A percentile compares a stretch with the other conserved stretches of the same genome.
phyloP scores from a whole-genome alignment of 371 early-diverging fungal genomes.

The Mortierella sp. region DNA sequence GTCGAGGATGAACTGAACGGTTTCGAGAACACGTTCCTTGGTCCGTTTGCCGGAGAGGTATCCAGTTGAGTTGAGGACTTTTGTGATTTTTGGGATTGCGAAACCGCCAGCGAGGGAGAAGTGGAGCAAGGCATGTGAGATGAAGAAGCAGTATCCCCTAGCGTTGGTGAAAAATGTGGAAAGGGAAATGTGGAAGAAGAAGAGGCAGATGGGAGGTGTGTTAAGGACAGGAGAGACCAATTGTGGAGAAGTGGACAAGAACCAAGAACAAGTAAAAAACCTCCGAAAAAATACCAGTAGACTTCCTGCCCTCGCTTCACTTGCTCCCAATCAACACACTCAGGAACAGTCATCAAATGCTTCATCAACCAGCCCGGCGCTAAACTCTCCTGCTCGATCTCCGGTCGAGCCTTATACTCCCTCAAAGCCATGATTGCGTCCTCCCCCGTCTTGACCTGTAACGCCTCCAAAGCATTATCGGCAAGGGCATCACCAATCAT shows the following conservation, averaged over 20 bases:
- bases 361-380: slow-evolving; percentile 30
- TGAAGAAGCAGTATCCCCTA: slow-evolving; percentile 29
- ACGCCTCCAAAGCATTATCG: slow-evolving; percentile 17
- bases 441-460: slow-evolving; percentile 15
- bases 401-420: slow-evolving; percentile 24
- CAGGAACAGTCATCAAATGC: slow-evolving; percentile 29
- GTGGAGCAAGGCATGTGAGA: slow-evolving; percentile 20
- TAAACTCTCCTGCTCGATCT: slow-evolving; percentile 20
- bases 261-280: no score
- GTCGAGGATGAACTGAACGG: slow-evolving; percentile 25
- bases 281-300: slow-evolving; percentile 16
- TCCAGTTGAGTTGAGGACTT: slow-evolving; percentile 43
- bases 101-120: slow-evolving; percentile 27
- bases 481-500: slow-evolving; percentile 29
- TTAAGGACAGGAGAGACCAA: neutral
- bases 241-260: neutral
- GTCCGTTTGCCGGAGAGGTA: slow-evolving; percentile 31
- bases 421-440: slow-evolving; percentile 16
- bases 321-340: slow-evolving; percentile 42
- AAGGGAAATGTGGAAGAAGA: neutral
- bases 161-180: neutral
- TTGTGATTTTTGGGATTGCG: slow-evolving; percentile 26
- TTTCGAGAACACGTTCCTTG: slow-evolving; percentile 31
- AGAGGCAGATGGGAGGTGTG: neutral
- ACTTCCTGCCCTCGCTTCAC: slow-evolving; percentile 26